A percentile compares a stretch with the other conserved stretches of the same genome.
phyloP scores from a whole-genome alignment of 352 stramenopile species.

The Phytopythium vexans region DNA sequence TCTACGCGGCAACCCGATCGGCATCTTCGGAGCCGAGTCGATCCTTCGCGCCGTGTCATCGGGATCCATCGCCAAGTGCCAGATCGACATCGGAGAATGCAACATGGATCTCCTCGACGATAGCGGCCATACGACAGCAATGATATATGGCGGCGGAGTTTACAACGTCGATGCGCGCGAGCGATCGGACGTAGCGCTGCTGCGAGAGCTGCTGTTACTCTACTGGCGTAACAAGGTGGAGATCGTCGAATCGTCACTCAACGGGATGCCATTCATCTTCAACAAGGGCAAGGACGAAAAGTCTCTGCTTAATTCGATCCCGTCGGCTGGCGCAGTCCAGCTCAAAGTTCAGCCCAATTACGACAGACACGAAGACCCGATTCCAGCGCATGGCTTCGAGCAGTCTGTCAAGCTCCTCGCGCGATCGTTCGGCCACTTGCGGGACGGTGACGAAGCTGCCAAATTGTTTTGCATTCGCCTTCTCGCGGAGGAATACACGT shows the following conservation, averaged over 20 bases:
- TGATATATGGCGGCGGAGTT: slow-evolving; percentile 40
- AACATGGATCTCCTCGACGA: slow-evolving; percentile 61
- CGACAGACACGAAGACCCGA: slow-evolving; percentile 51
- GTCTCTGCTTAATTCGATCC: slow-evolving; percentile 31
- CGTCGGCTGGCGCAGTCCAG: slow-evolving; percentile 37
- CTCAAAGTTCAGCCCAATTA: slow-evolving; percentile 65
- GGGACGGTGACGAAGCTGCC: slow-evolving; percentile 50
- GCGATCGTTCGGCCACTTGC: slow-evolving; percentile 36
- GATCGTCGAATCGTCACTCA: slow-evolving; percentile 45
- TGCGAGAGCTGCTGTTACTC: slow-evolving; percentile 54
- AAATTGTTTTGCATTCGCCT: slow-evolving; percentile 64
- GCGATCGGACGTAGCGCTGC: slow-evolving; percentile 41
- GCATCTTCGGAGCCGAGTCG: slow-evolving; percentile 49
- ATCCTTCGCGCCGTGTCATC: slow-evolving; percentile 51
- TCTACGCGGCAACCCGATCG: slow-evolving; percentile 69
- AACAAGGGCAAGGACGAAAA: slow-evolving; percentile 37
- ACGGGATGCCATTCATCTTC: slow-evolving; percentile 26
- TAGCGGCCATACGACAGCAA: too few species aligned
- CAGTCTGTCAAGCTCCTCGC: slow-evolving; percentile 35
- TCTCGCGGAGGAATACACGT: slow-evolving; percentile 58
- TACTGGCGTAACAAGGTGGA: slow-evolving; percentile 57
- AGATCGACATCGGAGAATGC: slow-evolving; percentile 61
- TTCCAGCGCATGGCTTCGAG: slow-evolving; percentile 35
- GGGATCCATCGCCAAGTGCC: slow-evolving; percentile 42
- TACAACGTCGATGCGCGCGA: slow-evolving; percentile 59